Conservation (phyloP, 352 stramenopile species). For the Detonula confervacea region DNA sequence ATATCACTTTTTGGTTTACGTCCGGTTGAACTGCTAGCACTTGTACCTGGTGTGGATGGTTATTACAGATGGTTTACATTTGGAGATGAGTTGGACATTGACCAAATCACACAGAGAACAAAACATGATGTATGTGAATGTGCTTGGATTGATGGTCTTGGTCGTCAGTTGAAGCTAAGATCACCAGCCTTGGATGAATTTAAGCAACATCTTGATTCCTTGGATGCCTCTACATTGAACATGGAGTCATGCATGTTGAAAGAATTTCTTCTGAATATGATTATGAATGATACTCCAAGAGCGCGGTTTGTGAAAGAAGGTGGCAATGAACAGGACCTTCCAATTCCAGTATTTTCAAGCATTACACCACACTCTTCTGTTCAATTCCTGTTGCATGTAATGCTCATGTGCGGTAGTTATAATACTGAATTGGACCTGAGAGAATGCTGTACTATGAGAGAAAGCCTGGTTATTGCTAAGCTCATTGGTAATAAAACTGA, state of each 20-base stretch:
- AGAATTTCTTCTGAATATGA: conserved; percentile 2
- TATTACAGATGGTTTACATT: conserved; percentile 38
- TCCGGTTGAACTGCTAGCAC: conserved; percentile 11
- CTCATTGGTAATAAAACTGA: conserved; percentile 26
- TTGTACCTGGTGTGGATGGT: conserved; percentile 3
- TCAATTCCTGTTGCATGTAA: conserved; percentile 34
- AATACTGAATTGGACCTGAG: conserved; percentile 46
- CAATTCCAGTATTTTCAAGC: conserved; percentile 38
- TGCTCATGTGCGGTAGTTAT: conserved; percentile 40
- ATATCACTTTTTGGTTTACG: conserved; percentile 17
- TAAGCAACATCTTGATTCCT: neutral
- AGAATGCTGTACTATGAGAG: neutral
- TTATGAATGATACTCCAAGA: neutral
- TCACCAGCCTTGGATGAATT: neutral
- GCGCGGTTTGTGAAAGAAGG: neutral
- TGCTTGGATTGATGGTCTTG: conserved; percentile 21
- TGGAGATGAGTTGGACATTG: conserved; percentile 1
- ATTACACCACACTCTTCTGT: conserved; percentile 21
- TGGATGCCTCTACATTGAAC: neutral
- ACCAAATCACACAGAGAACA: too few species aligned
- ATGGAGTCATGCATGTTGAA: conserved; percentile 8
- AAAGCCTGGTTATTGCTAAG: conserved; percentile 21
- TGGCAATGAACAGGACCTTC: conserved; percentile 8
- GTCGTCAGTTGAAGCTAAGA: neutral
- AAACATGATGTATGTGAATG: conserved; percentile 26